Evolutionary conservation across 305 asterid species (phyloP).

Genomic region (Caryopteris hybrid): DNA sequence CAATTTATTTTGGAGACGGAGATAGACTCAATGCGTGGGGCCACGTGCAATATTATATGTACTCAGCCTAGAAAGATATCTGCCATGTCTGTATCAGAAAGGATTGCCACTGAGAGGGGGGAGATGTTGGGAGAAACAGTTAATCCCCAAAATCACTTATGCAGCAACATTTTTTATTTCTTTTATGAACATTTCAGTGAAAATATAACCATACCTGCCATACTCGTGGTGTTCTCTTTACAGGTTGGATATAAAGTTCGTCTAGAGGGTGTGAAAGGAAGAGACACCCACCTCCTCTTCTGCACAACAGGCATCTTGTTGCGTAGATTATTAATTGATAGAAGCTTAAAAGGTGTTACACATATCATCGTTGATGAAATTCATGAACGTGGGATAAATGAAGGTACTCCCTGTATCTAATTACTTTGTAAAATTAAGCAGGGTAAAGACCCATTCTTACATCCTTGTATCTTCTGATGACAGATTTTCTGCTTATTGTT

Average conservation of each 20-base stretch:
- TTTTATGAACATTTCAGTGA: conserved; percentile 10
- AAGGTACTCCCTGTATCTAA: conserved; percentile 48
- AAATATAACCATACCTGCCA: conserved; percentile 7
- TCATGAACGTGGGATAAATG: conserved; percentile 98
- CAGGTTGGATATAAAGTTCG: conserved; percentile 98
- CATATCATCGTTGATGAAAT: conserved; percentile 94
- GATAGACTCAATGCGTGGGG: conserved; percentile 63
- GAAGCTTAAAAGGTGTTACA: conserved; percentile 80
- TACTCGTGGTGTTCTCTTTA: conserved; percentile 16
- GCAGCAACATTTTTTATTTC: background rate
- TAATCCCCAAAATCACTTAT: conserved; percentile 28
- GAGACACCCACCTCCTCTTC: conserved; percentile 93
- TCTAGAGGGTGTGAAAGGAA: conserved; percentile 91
- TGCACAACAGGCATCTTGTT: conserved; percentile 96
- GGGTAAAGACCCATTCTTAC: conserved; percentile 21
- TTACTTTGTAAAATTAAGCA: conserved; percentile 5
- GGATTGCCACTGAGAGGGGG: conserved; percentile 94
- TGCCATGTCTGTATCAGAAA: conserved; percentile 92
- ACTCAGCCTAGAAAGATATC: conserved; percentile 95
- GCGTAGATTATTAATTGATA: conserved; percentile 79
- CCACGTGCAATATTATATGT: conserved; percentile 76
- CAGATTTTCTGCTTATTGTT: conserved; percentile 94
- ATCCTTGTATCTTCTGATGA: conserved; percentile 21
- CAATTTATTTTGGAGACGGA: conserved; percentile 91
- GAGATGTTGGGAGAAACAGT: conserved; percentile 93